phyloP scores from a whole-genome alignment of 208 protist genomes.

The Acanthamoeba divionensis region DNA sequence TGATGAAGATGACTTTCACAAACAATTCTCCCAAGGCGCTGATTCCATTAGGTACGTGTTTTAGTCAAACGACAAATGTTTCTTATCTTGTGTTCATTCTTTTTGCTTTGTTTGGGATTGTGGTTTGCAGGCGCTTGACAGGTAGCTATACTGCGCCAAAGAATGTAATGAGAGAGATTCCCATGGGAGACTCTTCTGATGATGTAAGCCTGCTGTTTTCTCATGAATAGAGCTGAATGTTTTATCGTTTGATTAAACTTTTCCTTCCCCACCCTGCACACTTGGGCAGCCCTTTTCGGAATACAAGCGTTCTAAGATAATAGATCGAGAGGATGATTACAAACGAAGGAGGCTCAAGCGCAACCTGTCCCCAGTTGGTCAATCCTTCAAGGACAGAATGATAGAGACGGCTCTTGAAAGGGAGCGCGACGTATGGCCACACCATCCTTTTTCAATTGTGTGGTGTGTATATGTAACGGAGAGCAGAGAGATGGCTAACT shows the following conservation, averaged over 20 bases:
- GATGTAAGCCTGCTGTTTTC: too few relatives aligned
- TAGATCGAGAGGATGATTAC: conserved; percentile 43
- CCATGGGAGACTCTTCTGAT: background rate
- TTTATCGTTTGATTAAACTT: background rate
- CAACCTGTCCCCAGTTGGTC: background rate
- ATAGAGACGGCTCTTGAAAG: conserved; percentile 18
- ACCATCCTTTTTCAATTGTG: background rate
- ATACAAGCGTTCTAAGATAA: background rate
- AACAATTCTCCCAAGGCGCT: background rate
- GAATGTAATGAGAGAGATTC: conserved; percentile 31
- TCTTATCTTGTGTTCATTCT: too few relatives aligned
- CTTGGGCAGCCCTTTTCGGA: conserved; percentile 14
- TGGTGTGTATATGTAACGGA: background rate
- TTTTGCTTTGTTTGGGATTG: background rate
- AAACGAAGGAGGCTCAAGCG: conserved; percentile 15
- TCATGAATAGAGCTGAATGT: too few relatives aligned
- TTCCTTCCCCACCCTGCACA: background rate
- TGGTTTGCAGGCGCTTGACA: background rate
- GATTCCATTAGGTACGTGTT: too few relatives aligned
- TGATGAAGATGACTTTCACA: conserved; percentile 8
- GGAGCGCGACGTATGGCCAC: conserved; percentile 16
- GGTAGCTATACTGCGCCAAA: conserved; percentile 40
- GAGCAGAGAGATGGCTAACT: background rate
- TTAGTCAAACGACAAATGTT: too few relatives aligned
- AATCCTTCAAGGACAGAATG: conserved; percentile 30